A percentile compares a stretch with the other conserved stretches of the same genome.
phyloP scores from a whole-genome alignment of 495 filamentous ascomycete species.

The Xylaria castorea region DNA sequence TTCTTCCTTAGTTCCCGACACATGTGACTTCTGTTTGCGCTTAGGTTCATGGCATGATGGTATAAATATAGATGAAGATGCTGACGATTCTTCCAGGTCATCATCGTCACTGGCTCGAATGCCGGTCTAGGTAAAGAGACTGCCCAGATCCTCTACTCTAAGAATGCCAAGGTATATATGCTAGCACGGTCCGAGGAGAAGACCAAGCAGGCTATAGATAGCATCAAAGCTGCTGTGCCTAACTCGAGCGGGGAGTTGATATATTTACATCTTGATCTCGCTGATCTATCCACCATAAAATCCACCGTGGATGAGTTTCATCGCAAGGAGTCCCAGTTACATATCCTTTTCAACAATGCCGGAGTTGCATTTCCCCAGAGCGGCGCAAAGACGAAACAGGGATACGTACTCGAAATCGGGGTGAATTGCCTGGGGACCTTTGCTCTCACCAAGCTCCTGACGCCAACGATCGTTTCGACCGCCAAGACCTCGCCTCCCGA shows the following conservation, averaged over 20 bases:
- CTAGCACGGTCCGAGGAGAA: slow-evolving; percentile 52
- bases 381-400: slow-evolving; percentile 43
- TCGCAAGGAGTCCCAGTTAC: slow-evolving; percentile 32
- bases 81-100: slow-evolving; percentile 35
- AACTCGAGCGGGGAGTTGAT: slow-evolving; percentile 33
- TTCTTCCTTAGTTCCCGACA: slow-evolving; percentile 1
- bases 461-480: slow-evolving; percentile 50
- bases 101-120: slow-evolving; percentile 58
- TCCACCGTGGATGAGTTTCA: slow-evolving; percentile 34
- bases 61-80: background rate
- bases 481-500: slow-evolving; percentile 41
- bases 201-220: slow-evolving; percentile 37
- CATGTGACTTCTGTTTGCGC: background rate
- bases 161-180: slow-evolving; percentile 60
- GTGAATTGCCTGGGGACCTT: slow-evolving; percentile 51
- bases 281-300: slow-evolving; percentile 39
- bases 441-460: slow-evolving; percentile 55
- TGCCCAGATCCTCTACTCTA: slow-evolving; percentile 50
- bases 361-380: slow-evolving; percentile 47
- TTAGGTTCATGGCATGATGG: background rate
- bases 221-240: slow-evolving; percentile 35
- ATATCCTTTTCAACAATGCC: slow-evolving; percentile 43
- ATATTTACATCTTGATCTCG: slow-evolving; percentile 41
- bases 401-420: slow-evolving; percentile 49
- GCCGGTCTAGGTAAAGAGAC: slow-evolving; percentile 56